Conservation (phyloP, 192 early-diverging fungal genomes). For the Backusella sp. region DNA sequence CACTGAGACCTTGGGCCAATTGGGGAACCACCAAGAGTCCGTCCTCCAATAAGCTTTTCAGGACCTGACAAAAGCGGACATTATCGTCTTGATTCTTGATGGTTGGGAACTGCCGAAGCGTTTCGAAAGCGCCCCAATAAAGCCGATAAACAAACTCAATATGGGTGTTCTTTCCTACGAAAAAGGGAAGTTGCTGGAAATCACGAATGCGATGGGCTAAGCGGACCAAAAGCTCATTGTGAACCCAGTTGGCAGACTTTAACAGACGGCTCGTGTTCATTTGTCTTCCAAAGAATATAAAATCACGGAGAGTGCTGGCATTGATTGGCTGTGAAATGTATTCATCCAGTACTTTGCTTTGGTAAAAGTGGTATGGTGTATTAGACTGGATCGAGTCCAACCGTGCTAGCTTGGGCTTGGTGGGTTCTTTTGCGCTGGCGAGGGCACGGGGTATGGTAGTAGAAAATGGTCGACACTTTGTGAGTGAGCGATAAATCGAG, state of each 20-base stretch:
- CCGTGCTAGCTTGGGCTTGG: background rate
- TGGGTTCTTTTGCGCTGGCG: background rate
- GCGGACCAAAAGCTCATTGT: slow-evolving; percentile 84
- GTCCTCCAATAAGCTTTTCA: slow-evolving; percentile 71
- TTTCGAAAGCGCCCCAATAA: slow-evolving; percentile 95
- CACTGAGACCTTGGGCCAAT: slow-evolving; percentile 83
- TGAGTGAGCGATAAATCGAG: background rate
- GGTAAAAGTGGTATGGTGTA: slow-evolving; percentile 80
- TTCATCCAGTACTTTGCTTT: slow-evolving; percentile 84
- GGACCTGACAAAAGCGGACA: slow-evolving; percentile 70
- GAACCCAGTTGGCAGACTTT: slow-evolving; percentile 87
- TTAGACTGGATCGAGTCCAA: slow-evolving; percentile 16
- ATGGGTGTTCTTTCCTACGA: slow-evolving; percentile 91
- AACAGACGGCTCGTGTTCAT: slow-evolving; percentile 82
- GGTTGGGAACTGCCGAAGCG: slow-evolving; percentile 63
- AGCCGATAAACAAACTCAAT: slow-evolving; percentile 81
- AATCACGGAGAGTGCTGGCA: slow-evolving; percentile 86
- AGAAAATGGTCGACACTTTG: background rate
- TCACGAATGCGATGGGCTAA: slow-evolving; percentile 90
- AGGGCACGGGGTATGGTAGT: background rate
- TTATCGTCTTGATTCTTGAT: slow-evolving; percentile 86
- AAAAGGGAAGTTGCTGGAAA: slow-evolving; percentile 91
- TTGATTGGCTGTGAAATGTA: slow-evolving; percentile 77
- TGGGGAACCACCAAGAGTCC: slow-evolving; percentile 88
- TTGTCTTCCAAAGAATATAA: slow-evolving; percentile 87